Base-by-base conservation (phyloP, 1,284 basidiomycete genomes). In the Ceratobasidium sp. region DNA sequence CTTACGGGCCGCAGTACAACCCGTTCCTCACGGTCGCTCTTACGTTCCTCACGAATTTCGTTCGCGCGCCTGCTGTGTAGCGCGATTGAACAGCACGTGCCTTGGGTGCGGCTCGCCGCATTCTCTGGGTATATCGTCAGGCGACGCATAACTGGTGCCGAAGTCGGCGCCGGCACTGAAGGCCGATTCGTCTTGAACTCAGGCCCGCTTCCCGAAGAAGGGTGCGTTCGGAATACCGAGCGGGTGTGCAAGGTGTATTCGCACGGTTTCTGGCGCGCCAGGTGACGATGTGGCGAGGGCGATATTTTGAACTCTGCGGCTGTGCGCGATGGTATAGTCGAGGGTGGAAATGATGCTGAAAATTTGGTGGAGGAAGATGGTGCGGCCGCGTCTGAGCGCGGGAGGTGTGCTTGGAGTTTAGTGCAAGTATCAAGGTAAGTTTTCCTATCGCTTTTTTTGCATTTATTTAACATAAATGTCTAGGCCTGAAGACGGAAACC, bases 191-290 rank as follows among this genome's bases (percentile, higher is more conserved):
- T 74, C 13, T 56, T 59, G 0, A 19, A 93, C 54, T 90, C 86
- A 76, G 87, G 65, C 34, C 73, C 96, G 0, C 85, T 99, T 1
- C 90, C 94, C 0, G 98, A 99, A 83, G 98, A 99, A 82, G 98
- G 96, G 95, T 95, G 94, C 80, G 84, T 99, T 78, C 89, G 97
- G 44, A 98, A 98, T 2, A 94, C 97, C 90, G 94, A 95, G 79
- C 99, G 97, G 97, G 92, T 95, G 0, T 88, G 95, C 78, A 90
- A 91, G 76, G 91, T 98, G 0, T 98, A 93, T 82, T 95, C 96
- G 82, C 89, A 94, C 61, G 96, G 96, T 0, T 99, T 93, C 84
- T 99, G 96, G 97, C 93, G 79, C 11, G 69, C 61, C 70, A 43
- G 66, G 90, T 80, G 85, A 86, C 11, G 88, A 88, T 15, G 91